Conservation (phyloP, 2,329 filamentous ascomycete genomes). For the Dothidotthia symphoricarpi region DNA sequence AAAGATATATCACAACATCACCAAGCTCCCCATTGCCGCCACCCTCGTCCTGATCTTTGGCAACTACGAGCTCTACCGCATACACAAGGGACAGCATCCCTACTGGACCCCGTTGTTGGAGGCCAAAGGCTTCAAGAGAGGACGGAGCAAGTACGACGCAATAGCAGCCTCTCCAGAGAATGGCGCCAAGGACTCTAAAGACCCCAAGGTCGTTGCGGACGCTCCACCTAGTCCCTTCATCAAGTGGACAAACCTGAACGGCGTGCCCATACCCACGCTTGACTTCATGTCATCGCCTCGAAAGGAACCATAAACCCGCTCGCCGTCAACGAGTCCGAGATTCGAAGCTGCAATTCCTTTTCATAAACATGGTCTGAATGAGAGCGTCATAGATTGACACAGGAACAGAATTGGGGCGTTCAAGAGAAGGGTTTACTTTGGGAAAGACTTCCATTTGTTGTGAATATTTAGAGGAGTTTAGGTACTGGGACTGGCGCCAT, state of each 20-base stretch:
- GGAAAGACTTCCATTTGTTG: too few relatives aligned
- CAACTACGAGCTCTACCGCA: constrained; percentile 29
- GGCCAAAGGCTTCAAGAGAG: constrained; percentile 15
- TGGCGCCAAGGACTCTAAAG: constrained; percentile 3
- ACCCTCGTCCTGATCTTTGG: constrained; percentile 18
- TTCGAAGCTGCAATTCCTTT: neutral
- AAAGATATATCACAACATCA: constrained; percentile 13
- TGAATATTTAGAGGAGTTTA: too few relatives aligned
- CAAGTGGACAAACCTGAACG: constrained; percentile 28
- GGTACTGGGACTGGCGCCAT: too few relatives aligned
- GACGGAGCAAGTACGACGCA: constrained; percentile 8
- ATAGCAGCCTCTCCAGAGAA: constrained; percentile 2
- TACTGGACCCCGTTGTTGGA: constrained; percentile 24
- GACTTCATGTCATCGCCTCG: constrained; percentile 18
- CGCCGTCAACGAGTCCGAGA: too few relatives aligned
- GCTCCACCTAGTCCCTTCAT: constrained; percentile 13
- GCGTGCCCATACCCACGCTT: constrained; percentile 31
- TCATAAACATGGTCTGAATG: too few relatives aligned
- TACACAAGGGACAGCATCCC: constrained; percentile 31
- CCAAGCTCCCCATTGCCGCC: constrained; percentile 13
- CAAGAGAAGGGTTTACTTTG: too few relatives aligned
- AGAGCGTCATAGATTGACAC: too few relatives aligned
- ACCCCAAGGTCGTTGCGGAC: constrained; percentile 2
- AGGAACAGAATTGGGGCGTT: too few relatives aligned
- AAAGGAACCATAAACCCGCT: constrained; percentile 2